phyloP scores from a whole-genome alignment of 352 stramenopile species.

The Pythium utonaiense region DNA sequence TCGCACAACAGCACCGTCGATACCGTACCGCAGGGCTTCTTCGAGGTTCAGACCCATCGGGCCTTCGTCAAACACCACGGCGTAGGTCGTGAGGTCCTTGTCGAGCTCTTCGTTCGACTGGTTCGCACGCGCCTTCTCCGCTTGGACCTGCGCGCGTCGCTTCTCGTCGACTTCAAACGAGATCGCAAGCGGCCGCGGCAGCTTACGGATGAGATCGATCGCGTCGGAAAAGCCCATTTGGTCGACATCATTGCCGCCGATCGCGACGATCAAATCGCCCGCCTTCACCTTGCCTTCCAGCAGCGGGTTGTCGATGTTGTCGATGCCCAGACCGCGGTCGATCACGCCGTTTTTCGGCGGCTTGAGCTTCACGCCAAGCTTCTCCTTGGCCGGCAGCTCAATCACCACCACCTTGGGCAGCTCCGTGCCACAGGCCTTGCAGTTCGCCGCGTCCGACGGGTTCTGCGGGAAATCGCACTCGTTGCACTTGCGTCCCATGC shows the following conservation, averaged over 20 bases:
- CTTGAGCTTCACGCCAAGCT: conserved; percentile 85
- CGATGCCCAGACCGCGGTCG: conserved; percentile 74
- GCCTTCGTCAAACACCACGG: conserved; percentile 81
- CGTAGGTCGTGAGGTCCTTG: conserved; percentile 77
- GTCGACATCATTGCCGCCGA: conserved; percentile 71
- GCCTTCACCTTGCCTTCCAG: conserved; percentile 80
- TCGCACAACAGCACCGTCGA: conserved; percentile 76
- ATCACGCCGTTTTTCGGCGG: conserved; percentile 80
- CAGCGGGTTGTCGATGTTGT: conserved; percentile 86
- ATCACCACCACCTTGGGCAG: conserved; percentile 58
- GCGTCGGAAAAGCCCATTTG: conserved; percentile 79
- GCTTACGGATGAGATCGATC: conserved; percentile 82
- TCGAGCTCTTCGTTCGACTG: conserved; percentile 74
- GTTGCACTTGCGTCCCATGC: not conserved
- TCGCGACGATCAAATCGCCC: conserved; percentile 81
- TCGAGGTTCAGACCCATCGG: conserved; percentile 85
- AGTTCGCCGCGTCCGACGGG: not conserved
- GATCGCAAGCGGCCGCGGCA: conserved; percentile 74
- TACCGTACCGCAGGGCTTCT: conserved; percentile 78
- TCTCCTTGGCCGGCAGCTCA: conserved; percentile 79
- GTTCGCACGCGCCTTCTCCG: conserved; percentile 55
- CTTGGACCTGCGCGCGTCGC: conserved; percentile 50
- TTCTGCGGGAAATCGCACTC: not conserved
- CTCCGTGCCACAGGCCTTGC: not conserved
- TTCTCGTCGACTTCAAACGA: conserved; percentile 77